phyloP scores from a whole-genome alignment of 768 basidiomycete genomes.

The Saitozyma podzolica region DNA sequence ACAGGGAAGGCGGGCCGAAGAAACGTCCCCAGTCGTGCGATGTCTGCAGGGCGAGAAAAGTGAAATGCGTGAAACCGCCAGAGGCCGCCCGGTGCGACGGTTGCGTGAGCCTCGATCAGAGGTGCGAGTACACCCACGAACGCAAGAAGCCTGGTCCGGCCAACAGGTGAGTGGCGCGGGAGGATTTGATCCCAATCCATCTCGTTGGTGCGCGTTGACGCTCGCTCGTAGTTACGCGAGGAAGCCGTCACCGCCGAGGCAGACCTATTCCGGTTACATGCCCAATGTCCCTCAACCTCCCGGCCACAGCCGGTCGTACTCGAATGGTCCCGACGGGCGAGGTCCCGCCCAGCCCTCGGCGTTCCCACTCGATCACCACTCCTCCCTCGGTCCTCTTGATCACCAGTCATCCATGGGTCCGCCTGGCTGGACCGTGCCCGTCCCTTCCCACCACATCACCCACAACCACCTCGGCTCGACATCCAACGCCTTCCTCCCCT shows the following conservation, averaged over 20 bases:
- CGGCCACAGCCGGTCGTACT: not conserved
- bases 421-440: not conserved
- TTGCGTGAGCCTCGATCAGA: conserved; percentile 12
- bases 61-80: conserved; percentile 17
- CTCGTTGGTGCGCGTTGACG: not conserved
- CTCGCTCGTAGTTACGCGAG: conserved; percentile 6
- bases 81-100: conserved; percentile 14
- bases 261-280: not conserved
- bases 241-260: conserved; percentile 7
- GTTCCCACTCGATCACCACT: too few relatives aligned
- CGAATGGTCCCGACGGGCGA: not conserved
- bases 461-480: not conserved
- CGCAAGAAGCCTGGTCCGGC: conserved; percentile 22
- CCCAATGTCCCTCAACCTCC: not conserved
- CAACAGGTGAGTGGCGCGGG: conserved; percentile 14
- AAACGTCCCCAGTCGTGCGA: conserved; percentile 17
- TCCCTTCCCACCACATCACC: conserved; percentile 1
- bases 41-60: conserved; percentile 17
- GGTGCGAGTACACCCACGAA: conserved; percentile 20
- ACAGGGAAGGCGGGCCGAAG: not conserved
- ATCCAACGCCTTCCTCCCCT: not conserved
- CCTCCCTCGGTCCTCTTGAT: too few relatives aligned
- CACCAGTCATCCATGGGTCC: not conserved
- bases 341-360: too few relatives aligned
- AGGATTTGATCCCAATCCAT: not conserved